phyloP scores from a whole-genome alignment of 73 alveolate genomes.

The Paramecium pentaurelia region DNA sequence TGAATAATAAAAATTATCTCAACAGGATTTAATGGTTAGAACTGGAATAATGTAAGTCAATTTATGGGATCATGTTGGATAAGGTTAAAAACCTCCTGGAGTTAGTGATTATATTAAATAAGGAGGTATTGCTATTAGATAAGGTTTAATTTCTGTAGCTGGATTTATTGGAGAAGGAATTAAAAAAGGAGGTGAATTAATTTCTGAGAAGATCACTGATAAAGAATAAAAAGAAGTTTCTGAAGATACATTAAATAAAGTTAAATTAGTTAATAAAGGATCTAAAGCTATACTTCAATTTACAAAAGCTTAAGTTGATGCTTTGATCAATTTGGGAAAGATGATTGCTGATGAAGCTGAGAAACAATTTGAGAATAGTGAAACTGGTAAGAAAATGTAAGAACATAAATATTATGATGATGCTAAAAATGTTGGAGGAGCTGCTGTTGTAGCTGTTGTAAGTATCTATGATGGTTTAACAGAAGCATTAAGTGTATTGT shows the following conservation, averaged over 20 bases:
- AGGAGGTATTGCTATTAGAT: conserved; percentile 31
- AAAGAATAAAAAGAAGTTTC: not conserved
- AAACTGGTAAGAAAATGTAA: conserved; percentile 16
- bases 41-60: not conserved
- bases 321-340: not conserved
- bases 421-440: not conserved
- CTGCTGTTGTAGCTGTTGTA: not conserved
- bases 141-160: conserved; percentile 33
- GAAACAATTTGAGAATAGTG: conserved; percentile 5
- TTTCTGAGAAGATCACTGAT: not conserved
- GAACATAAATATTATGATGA: conserved; percentile 39
- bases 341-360: conserved; percentile 18
- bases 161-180: conserved; percentile 20
- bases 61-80: conserved; percentile 41
- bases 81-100: not conserved
- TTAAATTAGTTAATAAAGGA: not conserved
- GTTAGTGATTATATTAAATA: not conserved
- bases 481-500: conserved; percentile 6
- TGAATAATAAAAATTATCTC: not conserved
- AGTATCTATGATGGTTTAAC: conserved; percentile 34
- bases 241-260: not conserved
- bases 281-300: not conserved
- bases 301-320: conserved; percentile 40
- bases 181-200: conserved; percentile 12
- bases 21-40: not conserved